These are phyloP conservation scores for Casuarina equisetifolia DNA, from an alignment of 306 rosid genomes.

Conservation along the genomic window DNA sequence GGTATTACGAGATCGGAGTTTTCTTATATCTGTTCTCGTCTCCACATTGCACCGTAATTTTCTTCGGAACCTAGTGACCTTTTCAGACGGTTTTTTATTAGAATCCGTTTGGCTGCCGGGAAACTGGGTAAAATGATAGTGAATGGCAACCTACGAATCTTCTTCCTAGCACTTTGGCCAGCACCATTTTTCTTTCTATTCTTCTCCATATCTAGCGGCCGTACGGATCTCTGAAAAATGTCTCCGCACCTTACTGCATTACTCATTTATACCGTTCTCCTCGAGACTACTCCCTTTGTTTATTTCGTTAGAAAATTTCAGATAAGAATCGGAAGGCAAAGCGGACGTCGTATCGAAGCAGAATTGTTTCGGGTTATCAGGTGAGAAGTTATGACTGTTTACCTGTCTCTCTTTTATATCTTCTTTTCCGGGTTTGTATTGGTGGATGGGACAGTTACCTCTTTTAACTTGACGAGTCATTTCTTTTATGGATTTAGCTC, in stretches of 20 bases:
- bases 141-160: conserved; percentile 12
- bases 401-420: not conserved
- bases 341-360: conserved; percentile 17
- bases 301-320: conserved; percentile 26
- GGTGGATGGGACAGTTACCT: conserved; percentile 19
- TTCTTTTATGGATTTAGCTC: conserved; percentile 21
- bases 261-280: not conserved
- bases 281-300: conserved; percentile 14
- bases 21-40: conserved; percentile 3
- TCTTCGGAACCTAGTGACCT: not conserved
- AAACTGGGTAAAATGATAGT: conserved; percentile 21
- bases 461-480: conserved; percentile 7
- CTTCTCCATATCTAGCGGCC: not conserved
- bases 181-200: conserved; percentile 14
- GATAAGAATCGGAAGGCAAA: not conserved
- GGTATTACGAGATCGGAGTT: conserved; percentile 1
- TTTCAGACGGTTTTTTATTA: not conserved
- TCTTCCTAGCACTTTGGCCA: conserved; percentile 7
- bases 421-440: conserved; percentile 20
- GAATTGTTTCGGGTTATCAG: conserved; percentile 29
- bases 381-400: conserved; percentile 20
- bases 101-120: conserved; percentile 33
- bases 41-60: not conserved
- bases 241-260: not conserved
- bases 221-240: not conserved